Base-by-base conservation (phyloP, 2,329 filamentous ascomycete genomes). In the Aspergillus vadensis region DNA sequence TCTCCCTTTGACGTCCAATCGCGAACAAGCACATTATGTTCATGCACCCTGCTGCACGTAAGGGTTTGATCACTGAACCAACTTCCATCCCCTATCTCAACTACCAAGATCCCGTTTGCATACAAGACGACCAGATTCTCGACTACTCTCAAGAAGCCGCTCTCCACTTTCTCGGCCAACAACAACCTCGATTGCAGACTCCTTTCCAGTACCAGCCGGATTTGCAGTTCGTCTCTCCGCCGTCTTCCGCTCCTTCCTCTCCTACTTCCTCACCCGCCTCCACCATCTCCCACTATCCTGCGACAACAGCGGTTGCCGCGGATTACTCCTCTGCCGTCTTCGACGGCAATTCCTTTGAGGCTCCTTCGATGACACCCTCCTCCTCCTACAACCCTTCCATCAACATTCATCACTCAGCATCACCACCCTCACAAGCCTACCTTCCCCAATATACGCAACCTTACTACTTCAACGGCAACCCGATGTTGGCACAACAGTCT, bases 1-100 rank as follows among this genome's bases (percentile, higher is more conserved):
- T 44, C 56, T 57, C 51, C 51, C 51, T 38, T 66, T 70, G 68
- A 72, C 69, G 68, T 72, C 64, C 66, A 64, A 65, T 47, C 51
- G 36, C 52, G 41, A 57, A 70, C 68, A 65, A 70, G 66, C 57
- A 57, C 71, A 76, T 70, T 70, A 77, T 77, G 75, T 73, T 74
- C 70, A 72, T 74, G 69, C 69, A 75, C 68, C 72, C 75, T 61
- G 62, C 66, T n/a, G 63, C 67, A 77, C 75, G 75, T 76, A 77
- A 77, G 73, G 74, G 69, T 74, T 71, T 75, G 72, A 75, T 76
- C 74, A 76, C 70, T 62, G 74, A 75, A 70, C 72, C 74, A 65
- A 60, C 70, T 30, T 63, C 65, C 53, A 41, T 61, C 56, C 54
- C 65, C 48, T 65, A 65, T 57, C 41, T 66, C 64, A 70, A 69